These are phyloP conservation scores for Pyrus hybrid DNA, from an alignment of 331 rosid species.

Conservation along the genomic window DNA sequence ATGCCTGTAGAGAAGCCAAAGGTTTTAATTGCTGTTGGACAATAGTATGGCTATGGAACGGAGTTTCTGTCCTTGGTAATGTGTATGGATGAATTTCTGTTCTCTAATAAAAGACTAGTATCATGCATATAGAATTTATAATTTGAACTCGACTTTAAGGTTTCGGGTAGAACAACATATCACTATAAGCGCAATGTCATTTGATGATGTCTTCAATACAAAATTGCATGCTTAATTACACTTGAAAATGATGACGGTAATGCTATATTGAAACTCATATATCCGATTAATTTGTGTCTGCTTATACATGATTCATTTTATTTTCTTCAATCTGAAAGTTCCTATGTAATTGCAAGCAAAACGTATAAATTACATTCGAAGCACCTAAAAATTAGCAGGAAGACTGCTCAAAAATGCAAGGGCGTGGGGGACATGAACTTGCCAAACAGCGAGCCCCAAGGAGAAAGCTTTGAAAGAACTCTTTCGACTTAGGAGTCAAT, in stretches of 20 bases:
- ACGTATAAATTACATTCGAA: neutral
- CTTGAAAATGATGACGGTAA: too few relatives aligned
- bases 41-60: too few relatives aligned
- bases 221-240: too few relatives aligned
- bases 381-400: conserved; percentile 41
- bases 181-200: too few relatives aligned
- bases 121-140: too few relatives aligned
- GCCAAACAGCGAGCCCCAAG: conserved; percentile 86
- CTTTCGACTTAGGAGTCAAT: conserved; percentile 46
- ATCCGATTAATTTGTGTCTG: neutral
- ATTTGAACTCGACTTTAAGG: too few relatives aligned
- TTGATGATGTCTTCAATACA: too few relatives aligned
- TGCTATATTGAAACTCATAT: neutral
- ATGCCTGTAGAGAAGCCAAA: neutral
- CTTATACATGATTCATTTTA: neutral
- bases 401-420: conserved; percentile 65
- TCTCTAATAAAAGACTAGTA: too few relatives aligned
- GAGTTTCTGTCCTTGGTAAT: too few relatives aligned
- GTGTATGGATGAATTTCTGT: too few relatives aligned
- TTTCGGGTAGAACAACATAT: too few relatives aligned
- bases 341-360: neutral
- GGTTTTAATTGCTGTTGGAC: neutral
- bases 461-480: conserved; percentile 63
- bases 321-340: neutral
- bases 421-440: conserved; percentile 70